Conservation (phyloP, 1,139 yeast species). For the Kodamaea ohmeri region DNA sequence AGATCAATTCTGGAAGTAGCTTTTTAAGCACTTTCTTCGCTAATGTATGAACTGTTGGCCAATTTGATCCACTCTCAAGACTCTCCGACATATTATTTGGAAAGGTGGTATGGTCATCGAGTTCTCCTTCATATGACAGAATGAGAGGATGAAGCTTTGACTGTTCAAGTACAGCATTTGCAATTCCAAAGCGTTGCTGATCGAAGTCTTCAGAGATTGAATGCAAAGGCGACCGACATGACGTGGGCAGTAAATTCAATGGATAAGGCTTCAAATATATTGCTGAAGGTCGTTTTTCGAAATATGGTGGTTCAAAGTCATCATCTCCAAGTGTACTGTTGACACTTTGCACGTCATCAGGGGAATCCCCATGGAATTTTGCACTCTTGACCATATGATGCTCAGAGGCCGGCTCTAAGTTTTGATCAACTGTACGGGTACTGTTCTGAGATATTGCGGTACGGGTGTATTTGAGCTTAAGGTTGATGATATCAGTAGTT, state of each 20-base stretch:
- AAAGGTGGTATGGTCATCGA: no score
- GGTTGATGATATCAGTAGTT: background rate
- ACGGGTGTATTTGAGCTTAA: background rate
- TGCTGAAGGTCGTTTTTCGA: no score
- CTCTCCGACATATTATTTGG: no score
- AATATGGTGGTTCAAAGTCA: conserved; percentile 9
- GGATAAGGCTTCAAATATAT: conserved; percentile 18
- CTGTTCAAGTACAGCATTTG: background rate
- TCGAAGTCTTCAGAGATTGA: conserved; percentile 10
- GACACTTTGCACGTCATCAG: no score
- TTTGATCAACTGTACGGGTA: background rate
- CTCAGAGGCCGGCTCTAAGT: no score
- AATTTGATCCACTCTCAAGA: no score
- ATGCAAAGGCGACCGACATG: conserved; percentile 5
- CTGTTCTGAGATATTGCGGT: background rate
- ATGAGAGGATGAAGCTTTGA: background rate
- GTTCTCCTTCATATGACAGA: background rate
- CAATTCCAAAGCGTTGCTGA: background rate
- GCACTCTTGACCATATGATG: background rate
- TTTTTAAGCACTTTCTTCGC: conserved; percentile 1
- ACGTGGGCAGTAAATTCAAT: conserved; percentile 12
- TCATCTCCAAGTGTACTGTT: conserved; percentile 8
- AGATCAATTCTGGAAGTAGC: background rate
- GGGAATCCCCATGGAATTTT: no score
- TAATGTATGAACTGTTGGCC: background rate